Conservation (phyloP, 2,329 filamentous ascomycete genomes). For the Nannizziopsis barbatae region DNA sequence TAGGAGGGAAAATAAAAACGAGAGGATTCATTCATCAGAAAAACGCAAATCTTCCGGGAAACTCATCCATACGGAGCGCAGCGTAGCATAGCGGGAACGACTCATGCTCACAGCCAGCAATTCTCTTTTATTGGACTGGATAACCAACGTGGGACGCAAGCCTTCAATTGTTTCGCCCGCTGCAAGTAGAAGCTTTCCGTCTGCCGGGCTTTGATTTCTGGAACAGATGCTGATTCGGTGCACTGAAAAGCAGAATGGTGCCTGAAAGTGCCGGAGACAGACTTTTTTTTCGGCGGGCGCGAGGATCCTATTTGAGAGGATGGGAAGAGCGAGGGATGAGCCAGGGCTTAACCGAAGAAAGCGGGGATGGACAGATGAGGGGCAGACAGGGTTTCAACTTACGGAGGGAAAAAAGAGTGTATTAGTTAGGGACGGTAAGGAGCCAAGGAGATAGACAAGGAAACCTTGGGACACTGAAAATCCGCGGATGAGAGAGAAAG, state of each 20-base stretch:
- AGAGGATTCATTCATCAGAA: too few species aligned
- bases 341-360: slow-evolving; percentile 5
- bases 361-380: neutral
- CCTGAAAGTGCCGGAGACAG: slow-evolving; percentile 4
- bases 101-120: too few species aligned
- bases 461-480: too few species aligned
- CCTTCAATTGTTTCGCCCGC: neutral
- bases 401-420: neutral
- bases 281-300: neutral
- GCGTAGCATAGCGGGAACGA: too few species aligned
- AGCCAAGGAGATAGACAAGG: neutral
- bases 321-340: neutral
- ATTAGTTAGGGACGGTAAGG: neutral
- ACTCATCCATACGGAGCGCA: too few species aligned
- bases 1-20: too few species aligned
- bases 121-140: too few species aligned
- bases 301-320: neutral
- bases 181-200: too few species aligned
- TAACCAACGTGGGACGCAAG: neutral
- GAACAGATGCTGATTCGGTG: slow-evolving; percentile 4
- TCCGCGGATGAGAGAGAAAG: neutral
- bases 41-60: too few species aligned
- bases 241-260: neutral
- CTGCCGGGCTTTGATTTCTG: neutral
- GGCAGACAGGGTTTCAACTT: neutral